A percentile compares a stretch with the other conserved stretches of the same genome.
Evolutionary conservation across 768 basidiomycete species (phyloP).

Genomic region (Suillus paluster): DNA sequence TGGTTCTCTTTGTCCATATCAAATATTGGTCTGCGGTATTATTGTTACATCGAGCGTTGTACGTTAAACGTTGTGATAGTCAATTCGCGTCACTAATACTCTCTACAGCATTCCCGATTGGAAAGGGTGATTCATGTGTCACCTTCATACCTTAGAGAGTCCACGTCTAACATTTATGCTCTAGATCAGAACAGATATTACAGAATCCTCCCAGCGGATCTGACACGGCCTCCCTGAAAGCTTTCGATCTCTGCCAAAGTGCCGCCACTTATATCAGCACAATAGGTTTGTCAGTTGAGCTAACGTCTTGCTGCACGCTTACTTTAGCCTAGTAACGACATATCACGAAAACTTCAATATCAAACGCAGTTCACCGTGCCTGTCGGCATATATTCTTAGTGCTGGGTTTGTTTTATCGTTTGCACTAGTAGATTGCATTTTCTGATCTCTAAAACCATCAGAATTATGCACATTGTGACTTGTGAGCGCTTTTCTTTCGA

Average conservation of each 20-base stretch:
- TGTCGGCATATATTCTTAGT: slow-evolving; percentile 70
- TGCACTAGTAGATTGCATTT: background rate
- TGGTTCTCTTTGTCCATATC: slow-evolving; percentile 70
- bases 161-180: slow-evolving; percentile 11
- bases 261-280: slow-evolving; percentile 75
- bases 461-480: slow-evolving; percentile 81
- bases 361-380: slow-evolving; percentile 62
- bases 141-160: background rate
- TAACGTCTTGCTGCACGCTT: slow-evolving; percentile 2
- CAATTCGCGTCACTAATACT: slow-evolving; percentile 15
- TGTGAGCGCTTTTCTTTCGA: slow-evolving; percentile 45
- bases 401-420: slow-evolving; percentile 59
- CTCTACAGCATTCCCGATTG: slow-evolving; percentile 68
- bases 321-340: slow-evolving; percentile 45
- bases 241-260: slow-evolving; percentile 75
- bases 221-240: slow-evolving; percentile 57
- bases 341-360: slow-evolving; percentile 67
- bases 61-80: slow-evolving; percentile 36
- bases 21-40: slow-evolving; percentile 80
- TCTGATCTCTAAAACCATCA: slow-evolving; percentile 29
- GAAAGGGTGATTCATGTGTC: slow-evolving; percentile 53
- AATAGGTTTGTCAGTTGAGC: slow-evolving; percentile 48
- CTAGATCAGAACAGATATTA: slow-evolving; percentile 47
- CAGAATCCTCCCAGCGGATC: slow-evolving; percentile 43
- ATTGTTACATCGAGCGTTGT: slow-evolving; percentile 81